Conservation (phyloP, 2,329 filamentous ascomycete genomes). For the Fusarium sp. region DNA sequence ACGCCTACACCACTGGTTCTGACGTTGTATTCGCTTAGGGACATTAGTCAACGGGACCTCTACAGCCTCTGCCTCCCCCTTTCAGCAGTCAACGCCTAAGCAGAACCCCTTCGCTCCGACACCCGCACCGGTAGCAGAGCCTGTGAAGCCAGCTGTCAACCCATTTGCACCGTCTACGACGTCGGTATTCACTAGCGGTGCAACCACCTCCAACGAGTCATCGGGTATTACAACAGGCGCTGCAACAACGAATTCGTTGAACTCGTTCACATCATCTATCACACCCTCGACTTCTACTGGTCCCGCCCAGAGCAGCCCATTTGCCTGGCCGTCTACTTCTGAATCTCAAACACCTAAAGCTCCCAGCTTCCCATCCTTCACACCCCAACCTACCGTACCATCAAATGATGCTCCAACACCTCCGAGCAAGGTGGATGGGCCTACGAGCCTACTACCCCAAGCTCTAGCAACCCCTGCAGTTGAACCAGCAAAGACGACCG, state of each 20-base stretch:
- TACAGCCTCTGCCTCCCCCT: conserved; percentile 19
- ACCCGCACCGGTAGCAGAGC: background rate
- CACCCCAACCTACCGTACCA: conserved; percentile 4
- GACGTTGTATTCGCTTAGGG: conserved; percentile 44
- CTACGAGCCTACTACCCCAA: background rate
- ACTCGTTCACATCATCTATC: conserved; percentile 27
- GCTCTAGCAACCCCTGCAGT: background rate
- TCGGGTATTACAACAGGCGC: background rate
- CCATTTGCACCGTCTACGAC: conserved; percentile 31
- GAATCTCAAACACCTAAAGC: background rate
- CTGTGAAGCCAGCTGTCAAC: conserved; percentile 22
- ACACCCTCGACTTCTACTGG: conserved; percentile 1
- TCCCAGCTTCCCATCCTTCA: conserved; percentile 12
- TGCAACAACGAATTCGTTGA: conserved; percentile 8
- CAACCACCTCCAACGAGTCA: conserved; percentile 1
- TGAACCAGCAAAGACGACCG: conserved; percentile 19
- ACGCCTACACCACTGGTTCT: conserved; percentile 43
- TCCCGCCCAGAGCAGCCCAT: conserved; percentile 17
- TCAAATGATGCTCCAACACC: background rate
- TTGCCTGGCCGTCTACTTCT: conserved; percentile 10
- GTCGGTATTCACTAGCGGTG: conserved; percentile 7
- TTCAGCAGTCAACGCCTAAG: conserved; percentile 28
- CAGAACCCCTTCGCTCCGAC: conserved; percentile 39
- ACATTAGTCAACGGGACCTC: conserved; percentile 37
- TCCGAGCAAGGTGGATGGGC: background rate